Evolutionary conservation across 768 basidiomycete genomes (phyloP).

Genomic region (Nidularia pulvinata): DNA sequence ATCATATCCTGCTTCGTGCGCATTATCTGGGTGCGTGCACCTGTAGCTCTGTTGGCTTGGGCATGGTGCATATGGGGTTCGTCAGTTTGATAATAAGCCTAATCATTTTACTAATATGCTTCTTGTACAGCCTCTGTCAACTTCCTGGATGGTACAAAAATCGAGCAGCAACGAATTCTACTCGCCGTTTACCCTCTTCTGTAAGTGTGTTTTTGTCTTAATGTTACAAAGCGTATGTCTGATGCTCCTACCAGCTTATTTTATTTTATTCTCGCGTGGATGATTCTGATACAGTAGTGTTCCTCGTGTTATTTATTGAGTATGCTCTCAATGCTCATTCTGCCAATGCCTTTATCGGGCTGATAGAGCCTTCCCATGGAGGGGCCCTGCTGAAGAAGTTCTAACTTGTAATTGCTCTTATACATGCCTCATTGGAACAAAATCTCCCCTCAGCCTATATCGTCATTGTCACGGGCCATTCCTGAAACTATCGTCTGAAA

Average conservation of each 20-base stretch:
- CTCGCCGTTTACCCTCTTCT: conserved; percentile 96
- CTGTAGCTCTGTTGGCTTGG: conserved; percentile 85
- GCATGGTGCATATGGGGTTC: conserved; percentile 98
- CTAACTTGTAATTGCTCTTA: too few relatives aligned
- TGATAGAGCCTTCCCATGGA: too few relatives aligned
- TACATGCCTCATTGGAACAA: too few relatives aligned
- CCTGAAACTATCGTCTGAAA: too few relatives aligned
- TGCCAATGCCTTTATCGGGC: too few relatives aligned
- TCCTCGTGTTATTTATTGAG: background rate
- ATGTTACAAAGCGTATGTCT: background rate
- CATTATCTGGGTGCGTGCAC: conserved; percentile 83
- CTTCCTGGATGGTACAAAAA: conserved; percentile 94
- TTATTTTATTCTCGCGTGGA: conserved; percentile 95
- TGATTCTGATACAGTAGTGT: conserved; percentile 82
- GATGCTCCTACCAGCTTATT: conserved; percentile 56
- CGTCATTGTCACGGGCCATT: too few relatives aligned
- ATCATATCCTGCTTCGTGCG: conserved; percentile 85
- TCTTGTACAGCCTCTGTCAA: conserved; percentile 77
- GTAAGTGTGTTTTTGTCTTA: conserved; percentile 40
- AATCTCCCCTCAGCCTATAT: too few relatives aligned
- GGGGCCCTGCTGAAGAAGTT: too few relatives aligned
- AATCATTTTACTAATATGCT: background rate
- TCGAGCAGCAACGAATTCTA: conserved; percentile 86
- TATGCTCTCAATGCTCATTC: too few relatives aligned
- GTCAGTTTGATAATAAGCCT: conserved; percentile 12